Base-by-base conservation (phyloP, 176 grass and related monocot genomes). In the Musa itinerans region DNA sequence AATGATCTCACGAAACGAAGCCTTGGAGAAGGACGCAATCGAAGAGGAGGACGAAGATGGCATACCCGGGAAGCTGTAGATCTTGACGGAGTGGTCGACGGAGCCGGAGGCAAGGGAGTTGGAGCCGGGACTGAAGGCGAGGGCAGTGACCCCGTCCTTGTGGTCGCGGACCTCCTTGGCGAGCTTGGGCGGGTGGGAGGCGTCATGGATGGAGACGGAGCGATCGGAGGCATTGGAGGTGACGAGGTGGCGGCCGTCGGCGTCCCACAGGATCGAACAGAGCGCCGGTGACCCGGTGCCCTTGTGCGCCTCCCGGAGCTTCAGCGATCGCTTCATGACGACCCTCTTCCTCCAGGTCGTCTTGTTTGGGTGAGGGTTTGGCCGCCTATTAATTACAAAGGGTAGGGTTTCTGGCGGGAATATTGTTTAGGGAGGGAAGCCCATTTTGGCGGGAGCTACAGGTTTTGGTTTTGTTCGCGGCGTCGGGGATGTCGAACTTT, bases 11-110 rank as follows among this genome's bases (percentile, higher is more conserved):
- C 26, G 4, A 12, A 69, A 68, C 64, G 11, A 14, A 59, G 19
- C 12, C 10, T 1, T 20, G 3, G 26, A 17, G 50, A 34, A 25
- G 2, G 26, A 69, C 9, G 13, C 7, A 9, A 71, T 21, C 67
- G 76, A 90, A 80, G 54, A 58, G 55, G 8, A 5, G 0, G 69
- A 63, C 17, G 56, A 55, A n/a, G 69, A 57, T 17, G 11, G 17
- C 56, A 52, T 80, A 97, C 94, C 87, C 52, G 94, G 94, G 74
- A 93, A 90, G 54, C 70, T 83, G 63, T 85, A 93, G 78, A 97
- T 85, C 82, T 97, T 97, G 88, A 97, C 84, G 54, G 90, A 91
- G 82, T 93, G 94, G 66, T 97, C 94, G 52, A 97, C 83, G 52
- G 94, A 97, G 17, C 86, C 82, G 23, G 94, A 90, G 8, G 88